Evolutionary conservation across 257 asterid genomes (phyloP), one percentile per base, ranked within the genome.

Genomic region (Solanum neorickii): DNA sequence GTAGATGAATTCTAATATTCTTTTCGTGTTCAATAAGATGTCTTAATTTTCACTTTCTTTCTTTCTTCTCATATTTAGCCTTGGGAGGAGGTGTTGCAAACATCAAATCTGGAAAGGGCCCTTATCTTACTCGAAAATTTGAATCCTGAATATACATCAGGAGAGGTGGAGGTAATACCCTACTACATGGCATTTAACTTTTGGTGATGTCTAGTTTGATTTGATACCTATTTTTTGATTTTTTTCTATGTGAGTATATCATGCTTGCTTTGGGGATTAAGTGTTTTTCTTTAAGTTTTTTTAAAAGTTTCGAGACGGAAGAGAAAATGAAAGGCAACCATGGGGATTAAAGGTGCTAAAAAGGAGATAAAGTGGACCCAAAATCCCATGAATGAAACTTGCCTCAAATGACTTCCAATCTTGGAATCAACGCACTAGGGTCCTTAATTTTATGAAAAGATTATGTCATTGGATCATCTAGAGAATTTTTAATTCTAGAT

Each of bases 91-190:
- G 91, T 89, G 89, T 86, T 93, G 93, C 92, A 84, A 89, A 39
- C 62, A 83, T 96, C 97, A 88, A 91, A 94, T 60, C 94, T 92
- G 83, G 89, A 94, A 76, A 93, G 96, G 69, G 88, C 86, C 39
- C 90, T 96, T 87, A 89, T 94, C 89, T 89, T 94, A 86, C 93
- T 96, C 83, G 93, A 90, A 90, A 96, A 96, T 91, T 89, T 96
- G 90, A 93, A 94, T 89, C 97, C 98, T 33, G 89, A 87, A 56
- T 95, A 92, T 88, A 92, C 98, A 73, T 96, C 99, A 13, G 96
- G 91, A 89, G 99, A 96, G 72, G 98, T 95, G 23, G 96, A 94
- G 99, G 99, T 95, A 89, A 89, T 89, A 41, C 49, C 27, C 35
- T 27, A 80, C 49, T 12, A 37, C 69, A 15, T 80, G 44, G 44